Conservation (phyloP, 2,329 filamentous ascomycete species). For the Phyllosticta citrichinensis region DNA sequence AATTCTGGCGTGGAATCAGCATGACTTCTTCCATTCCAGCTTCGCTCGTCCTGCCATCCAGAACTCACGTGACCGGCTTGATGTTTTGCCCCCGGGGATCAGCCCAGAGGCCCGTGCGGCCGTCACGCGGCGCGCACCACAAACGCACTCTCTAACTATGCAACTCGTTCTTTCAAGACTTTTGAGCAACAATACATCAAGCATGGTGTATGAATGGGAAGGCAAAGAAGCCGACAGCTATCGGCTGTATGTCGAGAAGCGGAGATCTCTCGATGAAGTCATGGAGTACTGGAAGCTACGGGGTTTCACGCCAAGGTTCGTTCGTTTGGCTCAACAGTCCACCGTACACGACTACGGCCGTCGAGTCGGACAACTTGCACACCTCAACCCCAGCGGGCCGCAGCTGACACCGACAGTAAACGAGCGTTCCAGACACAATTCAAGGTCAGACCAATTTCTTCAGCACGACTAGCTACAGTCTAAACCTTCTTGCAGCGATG, state of each 20-base stretch:
- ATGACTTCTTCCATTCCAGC: too few relatives aligned
- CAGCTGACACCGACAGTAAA: conserved; percentile 43
- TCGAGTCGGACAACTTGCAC: conserved; percentile 1
- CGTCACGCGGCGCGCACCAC: conserved; percentile 4
- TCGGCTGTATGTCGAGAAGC: conserved; percentile 68
- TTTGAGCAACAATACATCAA: not conserved
- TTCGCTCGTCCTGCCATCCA: too few relatives aligned
- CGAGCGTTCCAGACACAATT: conserved; percentile 68
- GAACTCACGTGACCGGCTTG: not conserved
- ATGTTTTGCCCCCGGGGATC: not conserved
- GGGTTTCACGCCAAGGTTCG: conserved; percentile 60
- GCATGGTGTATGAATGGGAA: conserved; percentile 39
- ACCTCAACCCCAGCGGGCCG: not conserved
- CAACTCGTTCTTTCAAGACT: not conserved
- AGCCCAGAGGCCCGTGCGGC: not conserved
- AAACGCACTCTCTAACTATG: not conserved
- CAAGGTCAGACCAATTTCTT: conserved; percentile 31
- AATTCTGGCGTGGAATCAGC: too few relatives aligned
- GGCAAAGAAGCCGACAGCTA: conserved; percentile 56
- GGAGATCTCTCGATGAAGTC: conserved; percentile 62
- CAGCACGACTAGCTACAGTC: not conserved
- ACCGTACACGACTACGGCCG: conserved; percentile 10
- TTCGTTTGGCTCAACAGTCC: conserved; percentile 1
- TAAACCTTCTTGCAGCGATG: conserved; percentile 41
- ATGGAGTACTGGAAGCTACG: conserved; percentile 55